Evolutionary conservation across 371 early-diverging fungal genomes (phyloP).

Genomic region (Apophysomyces elegans): DNA sequence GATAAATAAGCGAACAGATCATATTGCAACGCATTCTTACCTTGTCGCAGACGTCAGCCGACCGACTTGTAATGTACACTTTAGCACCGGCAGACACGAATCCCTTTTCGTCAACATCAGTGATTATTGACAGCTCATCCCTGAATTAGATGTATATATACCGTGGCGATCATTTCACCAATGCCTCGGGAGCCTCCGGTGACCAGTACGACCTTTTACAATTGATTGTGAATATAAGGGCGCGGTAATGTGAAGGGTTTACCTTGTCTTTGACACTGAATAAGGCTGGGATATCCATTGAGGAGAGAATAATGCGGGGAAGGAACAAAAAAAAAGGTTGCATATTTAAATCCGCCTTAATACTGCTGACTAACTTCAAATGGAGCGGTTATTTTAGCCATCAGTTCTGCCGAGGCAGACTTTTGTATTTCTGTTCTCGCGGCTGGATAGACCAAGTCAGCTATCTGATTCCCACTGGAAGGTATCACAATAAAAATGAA

Average conservation of each 20-base stretch:
- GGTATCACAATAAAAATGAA: too few relatives aligned
- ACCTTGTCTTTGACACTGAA: slow-evolving; percentile 78
- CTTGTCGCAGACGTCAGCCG: slow-evolving; percentile 61
- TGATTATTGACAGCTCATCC: neutral
- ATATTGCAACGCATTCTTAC: slow-evolving; percentile 21
- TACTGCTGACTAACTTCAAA: slow-evolving; percentile 2
- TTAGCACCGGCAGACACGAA: slow-evolving; percentile 77
- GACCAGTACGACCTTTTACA: slow-evolving; percentile 76
- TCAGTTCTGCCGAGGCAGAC: too few relatives aligned
- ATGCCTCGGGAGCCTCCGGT: slow-evolving; percentile 86
- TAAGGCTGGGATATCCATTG: slow-evolving; percentile 62
- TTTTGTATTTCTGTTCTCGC: too few relatives aligned
- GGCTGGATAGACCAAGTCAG: too few relatives aligned
- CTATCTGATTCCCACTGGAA: too few relatives aligned
- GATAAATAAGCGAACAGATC: neutral
- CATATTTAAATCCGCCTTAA: slow-evolving; percentile 8
- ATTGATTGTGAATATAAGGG: slow-evolving; percentile 36
- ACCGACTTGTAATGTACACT: slow-evolving; percentile 78
- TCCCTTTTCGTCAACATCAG: slow-evolving; percentile 36
- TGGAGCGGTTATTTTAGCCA: neutral
- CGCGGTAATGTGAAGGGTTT: neutral
- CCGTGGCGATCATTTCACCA: slow-evolving; percentile 66
- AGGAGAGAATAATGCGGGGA: slow-evolving; percentile 1
- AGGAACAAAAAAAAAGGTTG: slow-evolving; percentile 5
- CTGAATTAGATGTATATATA: slow-evolving; percentile 2